phyloP scores from a whole-genome alignment of 169 alveolate genomes.

The Toxoplasma gondii region DNA sequence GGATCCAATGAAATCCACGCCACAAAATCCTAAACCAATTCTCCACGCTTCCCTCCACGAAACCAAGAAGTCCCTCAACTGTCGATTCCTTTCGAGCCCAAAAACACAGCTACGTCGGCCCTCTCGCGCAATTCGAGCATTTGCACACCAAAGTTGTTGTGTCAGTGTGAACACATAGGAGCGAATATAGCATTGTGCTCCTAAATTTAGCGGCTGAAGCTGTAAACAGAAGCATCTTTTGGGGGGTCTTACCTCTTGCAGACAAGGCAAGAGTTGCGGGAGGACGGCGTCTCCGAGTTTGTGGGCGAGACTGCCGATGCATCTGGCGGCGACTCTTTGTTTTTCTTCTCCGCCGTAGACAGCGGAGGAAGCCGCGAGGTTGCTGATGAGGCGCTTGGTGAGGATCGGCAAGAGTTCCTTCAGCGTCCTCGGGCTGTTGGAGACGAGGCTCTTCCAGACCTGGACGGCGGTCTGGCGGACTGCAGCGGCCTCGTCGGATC shows the following conservation, averaged over 20 bases:
- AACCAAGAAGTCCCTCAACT: too few relatives aligned
- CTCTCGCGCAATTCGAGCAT: too few relatives aligned
- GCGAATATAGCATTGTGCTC: too few relatives aligned
- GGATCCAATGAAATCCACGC: too few relatives aligned
- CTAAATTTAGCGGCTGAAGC: neutral
- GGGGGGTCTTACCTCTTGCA: conserved; percentile 55
- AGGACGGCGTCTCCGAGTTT: conserved; percentile 69
- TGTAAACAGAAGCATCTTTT: neutral
- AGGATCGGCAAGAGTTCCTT: conserved; percentile 76
- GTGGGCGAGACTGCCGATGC: conserved; percentile 73
- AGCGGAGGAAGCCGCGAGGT: conserved; percentile 63
- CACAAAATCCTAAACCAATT: too few relatives aligned
- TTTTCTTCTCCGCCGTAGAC: conserved; percentile 37
- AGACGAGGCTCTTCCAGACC: conserved; percentile 78
- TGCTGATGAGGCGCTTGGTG: conserved; percentile 68
- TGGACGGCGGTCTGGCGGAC: conserved; percentile 76
- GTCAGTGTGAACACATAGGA: too few relatives aligned
- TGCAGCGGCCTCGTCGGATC: conserved; percentile 72
- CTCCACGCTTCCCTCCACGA: too few relatives aligned
- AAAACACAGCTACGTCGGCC: too few relatives aligned
- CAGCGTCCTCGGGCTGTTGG: conserved; percentile 79
- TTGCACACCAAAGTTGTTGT: too few relatives aligned
- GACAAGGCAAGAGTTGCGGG: conserved; percentile 71
- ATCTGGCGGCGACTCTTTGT: conserved; percentile 71
- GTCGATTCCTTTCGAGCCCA: too few relatives aligned